Base-by-base conservation (phyloP, 768 basidiomycete genomes). In the Sistotremastrum niveocremeum region DNA sequence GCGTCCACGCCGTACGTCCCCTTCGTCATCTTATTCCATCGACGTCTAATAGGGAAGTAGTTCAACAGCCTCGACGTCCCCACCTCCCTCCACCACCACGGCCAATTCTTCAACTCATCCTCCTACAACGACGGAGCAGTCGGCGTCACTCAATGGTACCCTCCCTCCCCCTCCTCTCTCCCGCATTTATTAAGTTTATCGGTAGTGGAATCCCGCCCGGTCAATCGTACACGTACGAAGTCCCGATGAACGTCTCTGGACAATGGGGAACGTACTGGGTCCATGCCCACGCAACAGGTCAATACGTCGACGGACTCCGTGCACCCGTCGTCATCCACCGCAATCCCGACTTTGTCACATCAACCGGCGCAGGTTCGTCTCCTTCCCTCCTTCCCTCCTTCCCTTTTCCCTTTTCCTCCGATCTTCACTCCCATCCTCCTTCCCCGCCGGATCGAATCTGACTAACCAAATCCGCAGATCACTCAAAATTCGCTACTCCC, bases 261-360 rank as follows among this genome's bases (percentile, higher is more conserved):
- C 84, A 88, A 56, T 73, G 72, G 68, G 88, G 87, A 10, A 83
- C 83, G 3, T 88, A 82, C 57, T 88, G 84, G 86, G 74, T 77
- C 3, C 86, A 87, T 49, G 72, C 77, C 0, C 83, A 89, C 56
- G 62, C 75, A 40, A 62, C 56, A 10, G 85, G 88, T 12, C 86
- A 91, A 69, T 94, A 95, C 55, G 82, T 85, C 41, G 93, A 98
- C 54, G 93, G 94, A 20, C 72, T 98, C 2, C 81, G 91, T n/a
- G 72, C 89, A 0, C 88, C 93, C 1, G 60, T 95, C 39, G 57
- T 93, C 42, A 73, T 97, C 42, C 84, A 84, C 55, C 20, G 20
- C 2, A 20, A 20, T 20, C 20, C 20, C 20, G 20, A 20, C 20
- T 20, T 20, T 20, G 20, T 20, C 20, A 20, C 20, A 20, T 20